Conservation (phyloP, 2,329 filamentous ascomycete species). For the Fusarium sp. region DNA sequence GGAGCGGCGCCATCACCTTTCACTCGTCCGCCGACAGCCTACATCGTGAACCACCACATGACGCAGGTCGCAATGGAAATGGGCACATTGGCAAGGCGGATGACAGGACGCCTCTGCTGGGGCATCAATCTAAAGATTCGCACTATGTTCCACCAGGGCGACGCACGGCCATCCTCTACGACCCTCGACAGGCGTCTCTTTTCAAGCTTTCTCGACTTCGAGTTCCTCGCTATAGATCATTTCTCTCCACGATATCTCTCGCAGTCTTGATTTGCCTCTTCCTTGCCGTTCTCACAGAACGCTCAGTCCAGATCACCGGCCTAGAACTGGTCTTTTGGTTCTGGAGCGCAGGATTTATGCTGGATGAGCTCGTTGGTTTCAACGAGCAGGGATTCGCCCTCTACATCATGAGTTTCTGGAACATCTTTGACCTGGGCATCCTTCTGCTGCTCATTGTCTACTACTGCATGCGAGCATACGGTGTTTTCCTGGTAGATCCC, state of each 20-base stretch:
- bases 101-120: constrained; percentile 65
- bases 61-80: constrained; percentile 42
- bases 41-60: constrained; percentile 68
- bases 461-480: constrained; percentile 89
- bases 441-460: constrained; percentile 87
- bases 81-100: constrained; percentile 52
- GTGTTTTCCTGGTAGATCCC: constrained; percentile 83
- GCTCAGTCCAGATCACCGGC: constrained; percentile 83
- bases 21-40: constrained; percentile 88
- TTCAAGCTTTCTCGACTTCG: constrained; percentile 92
- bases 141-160: constrained; percentile 61
- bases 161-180: constrained; percentile 87
- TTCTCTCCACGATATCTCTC: constrained; percentile 89
- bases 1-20: constrained; percentile 95
- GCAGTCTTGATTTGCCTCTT: constrained; percentile 88
- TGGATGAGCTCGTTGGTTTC: constrained; percentile 95
- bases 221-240: constrained; percentile 90
- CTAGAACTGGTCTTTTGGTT: constrained; percentile 96
- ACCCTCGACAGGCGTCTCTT: constrained; percentile 88
- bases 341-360: constrained; percentile 97
- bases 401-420: constrained; percentile 99
- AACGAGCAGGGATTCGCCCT: constrained; percentile 96
- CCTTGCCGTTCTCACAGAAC: constrained; percentile 80
- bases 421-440: constrained; percentile 93
- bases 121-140: constrained; percentile 49